These are phyloP conservation scores for Fraxinus baroniana DNA, from an alignment of 305 asterid species.

Conservation along the genomic window DNA sequence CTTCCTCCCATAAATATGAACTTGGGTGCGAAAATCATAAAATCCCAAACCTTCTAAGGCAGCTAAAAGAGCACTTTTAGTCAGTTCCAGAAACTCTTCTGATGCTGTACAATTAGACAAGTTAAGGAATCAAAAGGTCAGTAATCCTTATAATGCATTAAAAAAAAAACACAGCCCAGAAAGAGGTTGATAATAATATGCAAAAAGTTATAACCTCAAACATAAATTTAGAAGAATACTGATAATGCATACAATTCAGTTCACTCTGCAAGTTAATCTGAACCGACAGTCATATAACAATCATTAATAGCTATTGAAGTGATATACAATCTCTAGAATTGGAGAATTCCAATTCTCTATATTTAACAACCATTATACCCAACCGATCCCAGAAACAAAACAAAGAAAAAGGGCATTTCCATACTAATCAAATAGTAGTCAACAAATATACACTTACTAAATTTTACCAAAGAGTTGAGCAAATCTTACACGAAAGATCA, in stretches of 20 bases:
- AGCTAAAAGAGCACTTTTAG: conserved; percentile 91
- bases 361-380: neutral
- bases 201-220: conserved; percentile 11
- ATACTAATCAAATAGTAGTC: conserved; percentile 9
- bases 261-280: conserved; percentile 19
- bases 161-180: neutral
- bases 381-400: conserved; percentile 7
- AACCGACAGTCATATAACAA: conserved; percentile 8
- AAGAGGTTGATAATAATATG: neutral
- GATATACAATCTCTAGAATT: conserved; percentile 10
- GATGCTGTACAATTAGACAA: conserved; percentile 66
- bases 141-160: conserved; percentile 22
- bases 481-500: conserved; percentile 85
- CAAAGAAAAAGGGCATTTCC: neutral
- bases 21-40: conserved; percentile 11
- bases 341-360: conserved; percentile 22
- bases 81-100: conserved; percentile 95
- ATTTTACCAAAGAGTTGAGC: conserved; percentile 24
- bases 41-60: conserved; percentile 84
- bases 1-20: conserved; percentile 18
- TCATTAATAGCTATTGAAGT: neutral
- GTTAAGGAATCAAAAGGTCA: conserved; percentile 26
- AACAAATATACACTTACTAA: conserved; percentile 9
- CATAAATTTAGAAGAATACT: conserved; percentile 2
- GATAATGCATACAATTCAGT: neutral